These are phyloP conservation scores for Aspergillus kassunensis DNA, from an alignment of 495 filamentous ascomycete genomes.

Conservation along the genomic window DNA sequence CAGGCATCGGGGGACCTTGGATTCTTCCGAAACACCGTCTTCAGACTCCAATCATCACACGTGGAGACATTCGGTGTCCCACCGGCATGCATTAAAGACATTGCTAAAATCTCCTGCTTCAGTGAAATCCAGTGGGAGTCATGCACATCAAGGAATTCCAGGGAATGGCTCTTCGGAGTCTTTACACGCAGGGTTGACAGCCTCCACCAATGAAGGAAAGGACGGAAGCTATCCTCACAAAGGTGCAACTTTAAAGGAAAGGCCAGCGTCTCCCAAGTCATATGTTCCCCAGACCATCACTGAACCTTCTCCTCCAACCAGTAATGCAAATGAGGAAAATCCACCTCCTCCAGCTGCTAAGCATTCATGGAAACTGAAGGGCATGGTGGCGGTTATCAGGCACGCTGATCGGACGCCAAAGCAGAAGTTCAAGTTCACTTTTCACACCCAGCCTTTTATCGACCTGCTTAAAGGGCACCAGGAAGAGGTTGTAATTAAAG, in stretches of 20 bases:
- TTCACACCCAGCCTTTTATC: slow-evolving; percentile 94
- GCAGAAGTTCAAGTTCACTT: slow-evolving; percentile 99
- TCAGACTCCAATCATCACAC: slow-evolving; percentile 29
- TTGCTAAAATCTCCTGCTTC: slow-evolving; percentile 64
- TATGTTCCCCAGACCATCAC: slow-evolving; percentile 31
- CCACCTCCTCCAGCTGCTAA: slow-evolving; percentile 81
- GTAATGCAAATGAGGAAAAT: slow-evolving; percentile 26
- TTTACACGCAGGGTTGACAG: slow-evolving; percentile 40
- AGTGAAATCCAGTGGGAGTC: slow-evolving; percentile 51
- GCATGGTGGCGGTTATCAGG: slow-evolving; percentile 93
- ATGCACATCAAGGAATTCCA: slow-evolving; percentile 34
- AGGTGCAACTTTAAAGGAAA: slow-evolving; percentile 23
- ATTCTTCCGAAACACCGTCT: slow-evolving; percentile 28
- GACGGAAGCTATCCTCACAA: slow-evolving; percentile 22
- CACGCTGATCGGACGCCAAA: slow-evolving; percentile 97
- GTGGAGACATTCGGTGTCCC: slow-evolving; percentile 33
- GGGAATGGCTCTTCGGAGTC: slow-evolving; percentile 43
- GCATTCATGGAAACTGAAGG: slow-evolving; percentile 95
- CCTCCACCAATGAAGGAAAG: slow-evolving; percentile 45
- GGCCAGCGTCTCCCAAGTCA: slow-evolving; percentile 18
- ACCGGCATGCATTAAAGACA: slow-evolving; percentile 50
- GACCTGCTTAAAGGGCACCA: slow-evolving; percentile 90
- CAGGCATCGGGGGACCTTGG: slow-evolving; percentile 42
- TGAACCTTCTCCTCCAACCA: slow-evolving; percentile 27
- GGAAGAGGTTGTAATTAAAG: slow-evolving; percentile 92